These are phyloP conservation scores for Leishmania martiniquensis DNA, from an alignment of 208 protist species.

Conservation along the genomic window DNA sequence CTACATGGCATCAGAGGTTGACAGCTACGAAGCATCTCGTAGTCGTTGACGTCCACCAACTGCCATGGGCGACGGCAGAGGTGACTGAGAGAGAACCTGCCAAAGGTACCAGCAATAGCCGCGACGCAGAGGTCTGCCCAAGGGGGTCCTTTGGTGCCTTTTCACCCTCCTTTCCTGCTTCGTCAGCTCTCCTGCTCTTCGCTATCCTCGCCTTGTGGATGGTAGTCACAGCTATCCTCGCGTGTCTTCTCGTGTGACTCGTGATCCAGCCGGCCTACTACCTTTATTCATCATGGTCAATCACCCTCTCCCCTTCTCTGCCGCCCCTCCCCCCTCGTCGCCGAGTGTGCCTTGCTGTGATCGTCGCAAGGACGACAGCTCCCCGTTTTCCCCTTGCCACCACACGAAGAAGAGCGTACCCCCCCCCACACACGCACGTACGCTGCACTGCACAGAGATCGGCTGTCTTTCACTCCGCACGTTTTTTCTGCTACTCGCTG, in stretches of 20 bases:
- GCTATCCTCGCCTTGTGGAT: neutral
- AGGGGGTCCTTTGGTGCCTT: neutral
- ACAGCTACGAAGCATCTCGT: neutral
- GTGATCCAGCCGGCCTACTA: neutral
- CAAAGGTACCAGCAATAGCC: neutral
- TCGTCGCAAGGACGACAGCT: neutral
- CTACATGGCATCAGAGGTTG: neutral
- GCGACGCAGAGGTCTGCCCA: neutral
- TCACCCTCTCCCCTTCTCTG: neutral
- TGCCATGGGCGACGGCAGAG: neutral
- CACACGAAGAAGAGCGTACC: neutral
- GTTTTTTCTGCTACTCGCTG: neutral
- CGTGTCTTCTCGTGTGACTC: neutral
- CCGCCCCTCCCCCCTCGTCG: neutral
- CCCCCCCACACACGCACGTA: neutral
- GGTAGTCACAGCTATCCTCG: neutral
- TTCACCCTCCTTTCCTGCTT: neutral
- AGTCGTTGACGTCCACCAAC: neutral
- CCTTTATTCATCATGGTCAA: neutral
- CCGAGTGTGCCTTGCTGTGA: neutral
- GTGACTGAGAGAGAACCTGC: neutral
- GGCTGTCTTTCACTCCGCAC: neutral
- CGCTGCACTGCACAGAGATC: neutral
- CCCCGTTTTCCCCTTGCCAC: neutral
- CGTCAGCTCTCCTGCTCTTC: neutral